Percentiles rank a stretch among this genome's conserved stretches.
Evolutionary conservation across 192 early-diverging fungal species (phyloP).

Genomic region (Umbelopsis isabellina): DNA sequence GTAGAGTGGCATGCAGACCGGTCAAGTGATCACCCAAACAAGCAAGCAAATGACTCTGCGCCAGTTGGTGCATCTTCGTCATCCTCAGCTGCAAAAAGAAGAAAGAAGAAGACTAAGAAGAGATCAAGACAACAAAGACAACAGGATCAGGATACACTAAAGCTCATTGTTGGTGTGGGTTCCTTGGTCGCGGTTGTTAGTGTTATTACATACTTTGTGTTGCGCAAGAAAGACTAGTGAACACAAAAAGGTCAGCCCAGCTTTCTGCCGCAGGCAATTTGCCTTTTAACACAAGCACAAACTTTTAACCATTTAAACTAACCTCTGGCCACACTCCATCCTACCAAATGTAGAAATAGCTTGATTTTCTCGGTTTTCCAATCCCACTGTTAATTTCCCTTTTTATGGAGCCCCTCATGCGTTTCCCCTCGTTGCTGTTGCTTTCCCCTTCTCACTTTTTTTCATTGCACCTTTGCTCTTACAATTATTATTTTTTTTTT

Average conservation of each 20-base stretch:
- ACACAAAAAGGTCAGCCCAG: conserved; percentile 9
- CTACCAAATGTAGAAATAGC: too few relatives aligned
- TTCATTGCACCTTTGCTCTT: too few relatives aligned
- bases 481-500: too few relatives aligned
- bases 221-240: conserved; percentile 30
- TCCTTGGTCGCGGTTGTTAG: conserved; percentile 33
- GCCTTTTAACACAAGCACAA: too few relatives aligned
- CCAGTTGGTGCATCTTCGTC: conserved; percentile 2
- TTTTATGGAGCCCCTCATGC: too few relatives aligned
- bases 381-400: too few relatives aligned
- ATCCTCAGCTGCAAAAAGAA: not conserved
- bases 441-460: too few relatives aligned
- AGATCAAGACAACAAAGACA: conserved; percentile 5
- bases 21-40: conserved; percentile 12
- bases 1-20: conserved; percentile 35
- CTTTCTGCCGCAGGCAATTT: not conserved
- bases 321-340: too few relatives aligned
- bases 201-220: conserved; percentile 32
- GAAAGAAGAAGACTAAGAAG: conserved; percentile 25
- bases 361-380: too few relatives aligned
- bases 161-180: conserved; percentile 16
- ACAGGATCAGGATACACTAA: not conserved
- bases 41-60: not conserved
- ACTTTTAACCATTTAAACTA: too few relatives aligned
- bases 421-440: too few relatives aligned